Evolutionary conservation across 2,329 filamentous ascomycete genomes (phyloP).

Genomic region (Exophiala sideris): DNA sequence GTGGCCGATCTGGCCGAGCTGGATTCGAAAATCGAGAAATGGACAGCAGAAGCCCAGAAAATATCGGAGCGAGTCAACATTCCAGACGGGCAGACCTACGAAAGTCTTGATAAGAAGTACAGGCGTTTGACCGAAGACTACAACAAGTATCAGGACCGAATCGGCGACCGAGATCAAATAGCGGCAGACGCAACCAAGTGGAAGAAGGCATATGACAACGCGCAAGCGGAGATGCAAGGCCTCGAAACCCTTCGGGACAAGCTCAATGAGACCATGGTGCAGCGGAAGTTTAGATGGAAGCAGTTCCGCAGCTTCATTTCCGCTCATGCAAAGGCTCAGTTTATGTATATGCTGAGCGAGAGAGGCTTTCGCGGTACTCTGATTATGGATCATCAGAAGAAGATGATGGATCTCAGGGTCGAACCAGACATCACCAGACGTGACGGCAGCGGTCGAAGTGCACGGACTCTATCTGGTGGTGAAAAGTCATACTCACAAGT

Average conservation of each 20-base stretch:
- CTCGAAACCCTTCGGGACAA: slow-evolving; percentile 41
- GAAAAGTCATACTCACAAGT: slow-evolving; percentile 98
- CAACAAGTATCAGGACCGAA: slow-evolving; percentile 54
- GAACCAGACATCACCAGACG: slow-evolving; percentile 67
- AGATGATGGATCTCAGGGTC: slow-evolving; percentile 73
- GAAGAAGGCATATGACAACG: slow-evolving; percentile 36
- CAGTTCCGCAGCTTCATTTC: slow-evolving; percentile 82
- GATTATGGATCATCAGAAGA: slow-evolving; percentile 70
- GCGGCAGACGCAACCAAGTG: slow-evolving; percentile 44
- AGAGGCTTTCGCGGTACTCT: slow-evolving; percentile 83
- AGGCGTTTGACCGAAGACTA: slow-evolving; percentile 58
- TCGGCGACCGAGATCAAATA: slow-evolving; percentile 65
- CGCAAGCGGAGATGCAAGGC: slow-evolving; percentile 38
- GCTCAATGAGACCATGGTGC: slow-evolving; percentile 59
- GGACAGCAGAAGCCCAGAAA: slow-evolving; percentile 52
- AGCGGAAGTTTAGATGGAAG: slow-evolving; percentile 73
- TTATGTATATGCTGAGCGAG: slow-evolving; percentile 84
- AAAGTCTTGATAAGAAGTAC: slow-evolving; percentile 48
- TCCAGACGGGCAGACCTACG: slow-evolving; percentile 60
- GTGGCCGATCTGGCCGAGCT: slow-evolving; percentile 40
- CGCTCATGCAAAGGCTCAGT: slow-evolving; percentile 77
- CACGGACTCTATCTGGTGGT: slow-evolving; percentile 89
- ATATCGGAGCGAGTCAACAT: slow-evolving; percentile 60
- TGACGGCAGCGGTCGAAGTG: slow-evolving; percentile 69
- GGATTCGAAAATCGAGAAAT: slow-evolving; percentile 49